Evolutionary conservation across 805 yeast species (phyloP).

Genomic region (Saccharomyces cerevisiae): DNA sequence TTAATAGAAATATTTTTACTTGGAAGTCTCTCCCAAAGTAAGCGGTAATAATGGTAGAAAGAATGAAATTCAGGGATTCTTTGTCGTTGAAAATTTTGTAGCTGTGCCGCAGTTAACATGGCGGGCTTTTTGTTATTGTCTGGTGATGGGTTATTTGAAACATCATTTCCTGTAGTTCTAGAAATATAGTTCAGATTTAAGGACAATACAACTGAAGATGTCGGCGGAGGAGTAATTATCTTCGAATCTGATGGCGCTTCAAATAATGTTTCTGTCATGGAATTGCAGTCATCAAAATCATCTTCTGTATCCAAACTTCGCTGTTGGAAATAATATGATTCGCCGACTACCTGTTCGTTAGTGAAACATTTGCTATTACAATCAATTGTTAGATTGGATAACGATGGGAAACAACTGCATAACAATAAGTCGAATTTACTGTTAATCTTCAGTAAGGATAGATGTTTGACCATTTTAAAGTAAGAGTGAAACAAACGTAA

Average conservation of each 20-base stretch:
- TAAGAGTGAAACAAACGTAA: slow-evolving; percentile 30
- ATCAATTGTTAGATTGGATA: slow-evolving; percentile 39
- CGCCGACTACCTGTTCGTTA: slow-evolving; percentile 16
- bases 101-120: slow-evolving; percentile 19
- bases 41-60: slow-evolving; percentile 24
- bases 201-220: slow-evolving; percentile 23
- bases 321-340: slow-evolving; percentile 19
- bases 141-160: slow-evolving; percentile 4
- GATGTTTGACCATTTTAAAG: slow-evolving; percentile 34
- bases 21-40: slow-evolving; percentile 28
- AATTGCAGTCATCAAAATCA: slow-evolving; percentile 11
- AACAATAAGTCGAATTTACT: slow-evolving; percentile 42
- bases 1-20: slow-evolving; percentile 21
- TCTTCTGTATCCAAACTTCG: slow-evolving; percentile 2
- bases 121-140: slow-evolving; percentile 14
- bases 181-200: slow-evolving; percentile 19
- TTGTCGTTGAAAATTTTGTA: slow-evolving; percentile 15
- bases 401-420: slow-evolving; percentile 37
- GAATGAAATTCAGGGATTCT: slow-evolving; percentile 27
- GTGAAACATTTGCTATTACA: slow-evolving; percentile 40
- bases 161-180: slow-evolving; percentile 9
- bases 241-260: slow-evolving; percentile 14
- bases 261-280: slow-evolving; percentile 22
- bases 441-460: slow-evolving; percentile 34
- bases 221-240: slow-evolving; percentile 29